These are phyloP conservation scores for Pyracantha coccinea DNA, from an alignment of 331 rosid species.

Conservation along the genomic window DNA sequence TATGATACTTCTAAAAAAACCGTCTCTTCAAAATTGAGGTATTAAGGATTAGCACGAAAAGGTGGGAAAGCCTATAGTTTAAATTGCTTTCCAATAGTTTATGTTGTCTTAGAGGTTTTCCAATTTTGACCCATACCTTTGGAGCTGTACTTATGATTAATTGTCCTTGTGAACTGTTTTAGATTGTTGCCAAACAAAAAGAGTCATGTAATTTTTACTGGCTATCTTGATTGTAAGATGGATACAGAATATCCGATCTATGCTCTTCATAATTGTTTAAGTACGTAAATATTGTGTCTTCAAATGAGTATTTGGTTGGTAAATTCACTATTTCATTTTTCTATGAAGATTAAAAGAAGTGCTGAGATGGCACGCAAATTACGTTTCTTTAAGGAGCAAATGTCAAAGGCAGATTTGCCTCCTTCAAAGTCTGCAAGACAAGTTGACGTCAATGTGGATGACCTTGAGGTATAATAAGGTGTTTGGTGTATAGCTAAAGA, in stretches of 20 bases:
- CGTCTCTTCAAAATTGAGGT: background rate
- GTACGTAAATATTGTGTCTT: background rate
- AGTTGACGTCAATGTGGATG: constrained; percentile 55
- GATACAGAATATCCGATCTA: background rate
- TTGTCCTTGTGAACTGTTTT: background rate
- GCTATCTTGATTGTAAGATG: background rate
- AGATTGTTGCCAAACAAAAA: background rate
- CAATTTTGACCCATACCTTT: background rate
- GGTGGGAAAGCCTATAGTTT: background rate
- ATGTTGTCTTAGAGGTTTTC: background rate
- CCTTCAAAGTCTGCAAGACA: constrained; percentile 34
- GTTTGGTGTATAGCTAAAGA: constrained; percentile 1
- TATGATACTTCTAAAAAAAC: background rate
- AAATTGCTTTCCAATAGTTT: background rate
- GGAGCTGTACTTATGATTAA: background rate
- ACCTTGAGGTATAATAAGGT: constrained; percentile 59
- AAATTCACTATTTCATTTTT: constrained; percentile 2
- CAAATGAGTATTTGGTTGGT: background rate
- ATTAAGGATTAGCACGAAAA: background rate
- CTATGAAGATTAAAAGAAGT: constrained; percentile 70
- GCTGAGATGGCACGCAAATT: constrained; percentile 96
- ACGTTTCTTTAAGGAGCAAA: constrained; percentile 88
- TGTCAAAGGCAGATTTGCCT: constrained; percentile 69
- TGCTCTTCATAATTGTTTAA: background rate
- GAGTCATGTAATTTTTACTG: background rate